Evolutionary conservation across 2,329 filamentous ascomycete species (phyloP).

Genomic region (Phaeosphaeria sp.): DNA sequence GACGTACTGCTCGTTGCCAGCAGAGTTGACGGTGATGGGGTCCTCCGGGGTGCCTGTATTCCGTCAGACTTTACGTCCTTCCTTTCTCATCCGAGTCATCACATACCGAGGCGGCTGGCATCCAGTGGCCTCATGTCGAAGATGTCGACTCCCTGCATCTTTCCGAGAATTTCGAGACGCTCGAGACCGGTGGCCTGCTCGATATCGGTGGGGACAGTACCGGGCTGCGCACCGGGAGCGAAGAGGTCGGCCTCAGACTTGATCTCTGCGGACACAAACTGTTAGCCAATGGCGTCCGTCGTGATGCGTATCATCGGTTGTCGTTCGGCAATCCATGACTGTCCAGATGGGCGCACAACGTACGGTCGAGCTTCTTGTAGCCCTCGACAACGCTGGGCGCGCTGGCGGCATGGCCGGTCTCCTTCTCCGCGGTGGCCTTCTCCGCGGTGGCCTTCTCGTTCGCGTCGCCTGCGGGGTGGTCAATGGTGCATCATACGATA

Average conservation of each 20-base stretch:
- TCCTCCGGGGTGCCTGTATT: constrained; percentile 79
- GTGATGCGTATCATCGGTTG: not conserved
- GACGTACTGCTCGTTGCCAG: constrained; percentile 93
- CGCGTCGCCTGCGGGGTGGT: constrained; percentile 39
- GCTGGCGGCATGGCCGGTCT: constrained; percentile 37
- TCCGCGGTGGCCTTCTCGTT: constrained; percentile 45
- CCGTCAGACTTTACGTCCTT: constrained; percentile 21
- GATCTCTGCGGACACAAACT: constrained; percentile 70
- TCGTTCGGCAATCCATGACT: constrained; percentile 20
- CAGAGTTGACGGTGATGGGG: constrained; percentile 86
- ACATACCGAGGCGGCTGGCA: constrained; percentile 80
- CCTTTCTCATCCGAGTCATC: not conserved
- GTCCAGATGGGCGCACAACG: constrained; percentile 25
- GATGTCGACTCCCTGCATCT: constrained; percentile 97
- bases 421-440: constrained; percentile 48
- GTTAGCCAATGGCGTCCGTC: constrained; percentile 34
- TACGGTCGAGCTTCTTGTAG: constrained; percentile 57
- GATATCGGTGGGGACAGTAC: constrained; percentile 89
- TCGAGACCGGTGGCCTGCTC: constrained; percentile 97
- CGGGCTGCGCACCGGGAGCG: constrained; percentile 79
- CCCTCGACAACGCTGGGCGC: constrained; percentile 35
- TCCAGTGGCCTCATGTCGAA: constrained; percentile 99
- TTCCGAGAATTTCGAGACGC: constrained; percentile 97
- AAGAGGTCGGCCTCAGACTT: constrained; percentile 82
- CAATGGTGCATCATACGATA: constrained; percentile 42